These are phyloP conservation scores for Lecanicillium sp. DNA, from an alignment of 2,329 filamentous ascomycete species.

Conservation along the genomic window DNA sequence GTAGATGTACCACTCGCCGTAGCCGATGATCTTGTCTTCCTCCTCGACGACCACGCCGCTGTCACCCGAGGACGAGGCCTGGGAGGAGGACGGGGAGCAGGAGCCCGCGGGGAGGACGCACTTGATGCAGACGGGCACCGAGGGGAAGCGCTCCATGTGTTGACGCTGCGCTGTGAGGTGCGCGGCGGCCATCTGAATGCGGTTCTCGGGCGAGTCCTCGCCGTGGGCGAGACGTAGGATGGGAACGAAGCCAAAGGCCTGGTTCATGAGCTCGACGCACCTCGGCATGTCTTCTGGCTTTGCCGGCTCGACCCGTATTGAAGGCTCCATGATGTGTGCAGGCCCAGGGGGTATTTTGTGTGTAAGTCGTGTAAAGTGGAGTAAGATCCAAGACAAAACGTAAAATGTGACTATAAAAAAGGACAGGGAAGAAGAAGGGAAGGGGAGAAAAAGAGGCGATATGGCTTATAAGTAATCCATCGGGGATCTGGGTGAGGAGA, in stretches of 20 bases:
- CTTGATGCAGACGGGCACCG: slow-evolving; percentile 9
- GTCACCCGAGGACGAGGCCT: too few species aligned
- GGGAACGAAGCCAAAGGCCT: slow-evolving; percentile 5
- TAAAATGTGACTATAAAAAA: too few species aligned
- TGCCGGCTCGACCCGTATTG: neutral
- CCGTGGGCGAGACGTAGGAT: slow-evolving; percentile 4
- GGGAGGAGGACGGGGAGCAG: too few species aligned
- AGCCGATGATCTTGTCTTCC: slow-evolving; percentile 14
- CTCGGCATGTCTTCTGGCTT: slow-evolving; percentile 13
- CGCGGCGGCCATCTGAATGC: neutral
- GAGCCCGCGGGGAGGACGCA: slow-evolving; percentile 11
- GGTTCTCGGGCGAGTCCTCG: slow-evolving; percentile 7
- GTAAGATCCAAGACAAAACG: too few species aligned
- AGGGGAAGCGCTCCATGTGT: slow-evolving; percentile 11
- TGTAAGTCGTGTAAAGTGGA: too few species aligned
- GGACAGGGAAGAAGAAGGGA: too few species aligned
- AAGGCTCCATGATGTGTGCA: neutral
- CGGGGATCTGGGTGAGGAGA: too few species aligned
- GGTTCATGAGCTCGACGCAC: slow-evolving; percentile 14
- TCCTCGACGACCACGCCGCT: neutral
- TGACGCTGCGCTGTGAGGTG: slow-evolving; percentile 5
- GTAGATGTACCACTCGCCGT: slow-evolving; percentile 14
- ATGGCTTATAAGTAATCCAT: too few species aligned
- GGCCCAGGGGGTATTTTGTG: too few species aligned
- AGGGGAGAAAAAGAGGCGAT: too few species aligned